phyloP scores from a whole-genome alignment of 2,329 filamentous ascomycete genomes.

The Colletotrichum sp. region DNA sequence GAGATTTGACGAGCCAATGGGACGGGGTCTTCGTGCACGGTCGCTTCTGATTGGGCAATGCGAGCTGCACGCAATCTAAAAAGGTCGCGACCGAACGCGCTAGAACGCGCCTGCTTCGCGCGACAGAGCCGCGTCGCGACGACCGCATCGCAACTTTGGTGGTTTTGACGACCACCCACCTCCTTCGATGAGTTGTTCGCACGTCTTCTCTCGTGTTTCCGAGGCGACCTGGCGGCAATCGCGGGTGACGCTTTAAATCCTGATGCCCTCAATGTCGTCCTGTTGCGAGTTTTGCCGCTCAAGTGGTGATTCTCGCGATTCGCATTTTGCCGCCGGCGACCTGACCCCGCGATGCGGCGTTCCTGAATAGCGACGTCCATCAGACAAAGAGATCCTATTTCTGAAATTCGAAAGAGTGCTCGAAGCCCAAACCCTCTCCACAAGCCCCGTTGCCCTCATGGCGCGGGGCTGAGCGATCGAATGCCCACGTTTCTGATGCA shows the following conservation, averaged over 20 bases:
- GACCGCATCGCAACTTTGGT: constrained; percentile 4
- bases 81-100: constrained; percentile 1
- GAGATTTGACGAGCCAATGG: not conserved
- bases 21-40: not conserved
- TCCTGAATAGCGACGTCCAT: not conserved
- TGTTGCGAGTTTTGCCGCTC: not conserved
- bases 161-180: not conserved
- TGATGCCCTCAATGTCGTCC: not conserved
- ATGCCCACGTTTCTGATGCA: constrained; percentile 19
- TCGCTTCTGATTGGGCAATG: not conserved
- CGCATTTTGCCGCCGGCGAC: not conserved
- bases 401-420: not conserved
- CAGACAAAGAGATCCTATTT: not conserved
- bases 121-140: not conserved
- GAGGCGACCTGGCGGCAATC: not conserved
- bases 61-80: constrained; percentile 9
- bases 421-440: not conserved
- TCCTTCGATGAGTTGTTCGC: not conserved
- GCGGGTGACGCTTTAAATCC: not conserved
- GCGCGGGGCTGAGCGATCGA: not conserved
- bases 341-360: not conserved
- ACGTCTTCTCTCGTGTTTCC: not conserved
- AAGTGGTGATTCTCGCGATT: not conserved
- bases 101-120: constrained; percentile 9
- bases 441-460: not conserved